Evolutionary conservation across 345 rosid genomes (phyloP).

Genomic region (Alliaria petiolata): DNA sequence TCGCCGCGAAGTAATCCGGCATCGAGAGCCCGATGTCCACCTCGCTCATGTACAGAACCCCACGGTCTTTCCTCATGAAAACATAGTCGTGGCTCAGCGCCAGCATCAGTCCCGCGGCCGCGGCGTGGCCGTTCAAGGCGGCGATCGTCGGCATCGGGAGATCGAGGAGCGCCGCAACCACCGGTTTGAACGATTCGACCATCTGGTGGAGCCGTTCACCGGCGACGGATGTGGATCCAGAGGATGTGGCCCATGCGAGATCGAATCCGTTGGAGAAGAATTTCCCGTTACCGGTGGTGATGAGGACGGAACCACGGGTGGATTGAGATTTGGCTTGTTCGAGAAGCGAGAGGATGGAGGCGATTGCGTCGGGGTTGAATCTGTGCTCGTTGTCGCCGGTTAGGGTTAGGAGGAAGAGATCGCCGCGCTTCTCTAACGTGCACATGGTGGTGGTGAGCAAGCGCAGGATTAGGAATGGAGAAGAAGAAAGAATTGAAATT

Average conservation of each 20-base stretch:
- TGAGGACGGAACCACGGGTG: constrained; percentile 61
- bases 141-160: constrained; percentile 89
- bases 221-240: constrained; percentile 40
- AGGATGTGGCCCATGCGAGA: constrained; percentile 61
- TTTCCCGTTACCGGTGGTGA: constrained; percentile 62
- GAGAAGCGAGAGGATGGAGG: constrained; percentile 47
- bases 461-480: not conserved
- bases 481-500: not conserved
- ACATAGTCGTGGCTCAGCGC: constrained; percentile 74
- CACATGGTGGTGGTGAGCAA: constrained; percentile 49
- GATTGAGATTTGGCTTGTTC: constrained; percentile 51
- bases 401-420: constrained; percentile 58
- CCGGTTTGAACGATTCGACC: constrained; percentile 48
- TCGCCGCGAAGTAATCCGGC: constrained; percentile 55
- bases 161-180: constrained; percentile 49
- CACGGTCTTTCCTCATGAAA: constrained; percentile 59
- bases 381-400: constrained; percentile 67
- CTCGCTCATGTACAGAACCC: constrained; percentile 83
- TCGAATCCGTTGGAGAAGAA: constrained; percentile 93
- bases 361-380: constrained; percentile 45
- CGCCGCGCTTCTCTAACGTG: constrained; percentile 54
- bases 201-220: constrained; percentile 43
- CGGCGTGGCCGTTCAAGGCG: constrained; percentile 79
- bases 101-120: constrained; percentile 64
- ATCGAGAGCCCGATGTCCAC: constrained; percentile 55